Evolutionary conservation across 2,329 filamentous ascomycete species (phyloP).

Genomic region (Basipetospora chlamydospora): DNA sequence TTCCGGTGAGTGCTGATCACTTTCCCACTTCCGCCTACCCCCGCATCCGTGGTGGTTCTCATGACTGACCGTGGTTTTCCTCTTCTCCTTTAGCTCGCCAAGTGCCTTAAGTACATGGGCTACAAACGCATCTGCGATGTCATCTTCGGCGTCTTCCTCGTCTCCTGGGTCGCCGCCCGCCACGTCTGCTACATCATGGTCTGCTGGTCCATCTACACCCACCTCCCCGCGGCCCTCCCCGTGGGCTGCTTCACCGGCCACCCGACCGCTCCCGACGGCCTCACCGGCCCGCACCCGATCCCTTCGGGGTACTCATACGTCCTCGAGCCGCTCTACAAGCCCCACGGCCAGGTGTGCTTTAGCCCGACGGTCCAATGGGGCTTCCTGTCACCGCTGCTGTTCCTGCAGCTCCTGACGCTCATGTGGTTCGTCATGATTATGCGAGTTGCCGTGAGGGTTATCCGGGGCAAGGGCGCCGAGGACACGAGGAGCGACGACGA

Average conservation of each 20-base stretch:
- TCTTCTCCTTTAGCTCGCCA: slow-evolving; percentile 49
- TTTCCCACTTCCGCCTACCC: too few relatives aligned
- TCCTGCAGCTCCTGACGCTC: slow-evolving; percentile 66
- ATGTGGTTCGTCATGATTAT: slow-evolving; percentile 87
- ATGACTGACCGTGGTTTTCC: slow-evolving; percentile 9
- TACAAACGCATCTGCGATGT: slow-evolving; percentile 64
- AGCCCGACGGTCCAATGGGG: slow-evolving; percentile 57
- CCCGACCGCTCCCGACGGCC: slow-evolving; percentile 32
- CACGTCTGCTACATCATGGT: slow-evolving; percentile 68
- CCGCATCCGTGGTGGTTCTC: neutral
- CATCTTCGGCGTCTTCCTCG: slow-evolving; percentile 72
- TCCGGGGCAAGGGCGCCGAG: slow-evolving; percentile 64
- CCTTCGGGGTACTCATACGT: slow-evolving; percentile 45
- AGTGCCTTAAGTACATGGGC: slow-evolving; percentile 83
- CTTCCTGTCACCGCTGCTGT: slow-evolving; percentile 64
- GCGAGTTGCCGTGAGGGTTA: slow-evolving; percentile 64
- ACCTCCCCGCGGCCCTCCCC: slow-evolving; percentile 46
- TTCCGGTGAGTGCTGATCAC: slow-evolving; percentile 64
- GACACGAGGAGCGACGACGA: slow-evolving; percentile 83
- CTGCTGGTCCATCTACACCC: slow-evolving; percentile 67
- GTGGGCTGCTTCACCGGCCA: slow-evolving; percentile 57
- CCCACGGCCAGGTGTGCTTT: slow-evolving; percentile 66
- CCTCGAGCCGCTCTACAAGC: slow-evolving; percentile 57
- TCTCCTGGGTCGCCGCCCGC: slow-evolving; percentile 70
- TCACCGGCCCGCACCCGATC: slow-evolving; percentile 37